phyloP scores from a whole-genome alignment of 2,329 filamentous ascomycete genomes.

The Nigrograna mackinnonii region DNA sequence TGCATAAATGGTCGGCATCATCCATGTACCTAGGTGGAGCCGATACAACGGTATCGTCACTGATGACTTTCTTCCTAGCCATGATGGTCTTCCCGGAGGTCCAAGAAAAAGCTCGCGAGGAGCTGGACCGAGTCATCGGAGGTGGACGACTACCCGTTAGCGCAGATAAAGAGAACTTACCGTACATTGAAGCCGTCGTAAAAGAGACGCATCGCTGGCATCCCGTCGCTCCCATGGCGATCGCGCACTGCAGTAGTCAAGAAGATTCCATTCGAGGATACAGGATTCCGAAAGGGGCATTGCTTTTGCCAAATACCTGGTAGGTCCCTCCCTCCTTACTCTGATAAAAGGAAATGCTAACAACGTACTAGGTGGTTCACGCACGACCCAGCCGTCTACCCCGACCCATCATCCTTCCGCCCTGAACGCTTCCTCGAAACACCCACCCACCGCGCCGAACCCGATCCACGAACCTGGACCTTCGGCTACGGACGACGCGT shows the following conservation, averaged over 20 bases:
- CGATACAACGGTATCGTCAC: constrained; percentile 47
- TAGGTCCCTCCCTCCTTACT: constrained; percentile 10
- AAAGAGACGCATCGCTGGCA: constrained; percentile 50
- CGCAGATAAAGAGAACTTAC: constrained; percentile 48
- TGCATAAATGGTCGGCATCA: constrained; percentile 47
- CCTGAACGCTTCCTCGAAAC: constrained; percentile 47
- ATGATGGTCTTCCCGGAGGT: constrained; percentile 55
- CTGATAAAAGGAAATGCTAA: not conserved
- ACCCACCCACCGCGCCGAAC: constrained; percentile 35
- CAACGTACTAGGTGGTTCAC: constrained; percentile 42
- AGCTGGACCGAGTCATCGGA: constrained; percentile 55
- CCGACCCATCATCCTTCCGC: constrained; percentile 43
- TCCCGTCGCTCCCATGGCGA: constrained; percentile 29
- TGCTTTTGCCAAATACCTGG: constrained; percentile 45
- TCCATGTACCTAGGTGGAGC: constrained; percentile 49
- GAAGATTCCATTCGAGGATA: constrained; percentile 42
- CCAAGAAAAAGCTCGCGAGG: constrained; percentile 51
- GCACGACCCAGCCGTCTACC: constrained; percentile 43
- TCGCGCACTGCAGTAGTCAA: constrained; percentile 32
- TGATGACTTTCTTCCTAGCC: constrained; percentile 53
- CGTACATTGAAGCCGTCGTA: constrained; percentile 36
- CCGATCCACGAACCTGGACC: constrained; percentile 35
- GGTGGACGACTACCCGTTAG: constrained; percentile 50
- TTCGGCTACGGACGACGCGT: constrained; percentile 48
- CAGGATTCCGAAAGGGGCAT: constrained; percentile 45